Conservation (phyloP, 768 basidiomycete species). For the Suillus subluteus region DNA sequence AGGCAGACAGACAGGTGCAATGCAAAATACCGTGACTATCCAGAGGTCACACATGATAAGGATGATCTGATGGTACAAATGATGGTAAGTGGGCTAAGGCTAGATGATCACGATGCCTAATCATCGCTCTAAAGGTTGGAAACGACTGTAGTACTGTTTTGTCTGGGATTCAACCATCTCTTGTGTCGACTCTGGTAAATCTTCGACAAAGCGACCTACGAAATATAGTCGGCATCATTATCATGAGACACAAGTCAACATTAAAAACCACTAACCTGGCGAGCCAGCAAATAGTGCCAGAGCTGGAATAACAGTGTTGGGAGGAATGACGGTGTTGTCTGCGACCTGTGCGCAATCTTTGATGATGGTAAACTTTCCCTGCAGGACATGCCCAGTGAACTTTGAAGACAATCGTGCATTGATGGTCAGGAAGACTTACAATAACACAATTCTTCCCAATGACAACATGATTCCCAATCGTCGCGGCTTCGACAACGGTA, state of each 20-base stretch:
- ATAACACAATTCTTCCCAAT: slow-evolving; percentile 97
- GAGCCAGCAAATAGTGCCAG: slow-evolving; percentile 85
- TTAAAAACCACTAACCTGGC: slow-evolving; percentile 63
- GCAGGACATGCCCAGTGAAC: slow-evolving; percentile 4
- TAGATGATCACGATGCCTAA: not conserved
- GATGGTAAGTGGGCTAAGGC: slow-evolving; percentile 5
- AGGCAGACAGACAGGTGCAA: not conserved
- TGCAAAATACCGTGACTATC: not conserved
- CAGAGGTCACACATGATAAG: not conserved
- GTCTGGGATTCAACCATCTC: slow-evolving; percentile 87
- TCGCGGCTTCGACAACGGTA: slow-evolving; percentile 90
- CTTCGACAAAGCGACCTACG: slow-evolving; percentile 77
- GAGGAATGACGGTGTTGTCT: slow-evolving; percentile 88
- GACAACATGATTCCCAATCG: slow-evolving; percentile 91
- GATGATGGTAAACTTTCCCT: slow-evolving; percentile 97
- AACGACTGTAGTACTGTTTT: slow-evolving; percentile 84
- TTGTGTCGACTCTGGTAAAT: slow-evolving; percentile 92
- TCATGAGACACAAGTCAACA: slow-evolving; percentile 1
- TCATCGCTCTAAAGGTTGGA: slow-evolving; percentile 61
- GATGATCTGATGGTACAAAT: slow-evolving; percentile 13
- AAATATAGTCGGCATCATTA: slow-evolving; percentile 9
- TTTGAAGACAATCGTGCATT: not conserved
- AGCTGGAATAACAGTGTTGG: slow-evolving; percentile 92
- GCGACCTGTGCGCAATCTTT: slow-evolving; percentile 93
- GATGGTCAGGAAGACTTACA: slow-evolving; percentile 47